phyloP scores from a whole-genome alignment of 805 yeast species.

The Saturnispora sanitii region DNA sequence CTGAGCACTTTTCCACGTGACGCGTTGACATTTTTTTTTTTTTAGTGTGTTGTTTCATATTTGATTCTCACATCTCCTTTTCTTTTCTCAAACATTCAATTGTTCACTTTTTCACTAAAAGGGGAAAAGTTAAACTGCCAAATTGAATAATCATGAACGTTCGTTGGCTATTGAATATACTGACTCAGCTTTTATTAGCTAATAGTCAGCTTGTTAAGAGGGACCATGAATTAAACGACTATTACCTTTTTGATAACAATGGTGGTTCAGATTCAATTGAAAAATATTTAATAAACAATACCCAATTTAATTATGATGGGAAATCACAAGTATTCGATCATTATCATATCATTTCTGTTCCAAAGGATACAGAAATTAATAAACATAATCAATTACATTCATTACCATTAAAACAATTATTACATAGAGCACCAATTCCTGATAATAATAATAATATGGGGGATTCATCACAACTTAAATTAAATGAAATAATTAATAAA shows the following conservation, averaged over 20 bases:
- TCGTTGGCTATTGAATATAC: slow-evolving; percentile 1
- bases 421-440: slow-evolving; percentile 50
- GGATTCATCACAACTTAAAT: slow-evolving; percentile 43
- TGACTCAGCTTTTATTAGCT: background rate
- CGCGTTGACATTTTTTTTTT: too few relatives aligned
- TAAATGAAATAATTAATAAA: slow-evolving; percentile 37
- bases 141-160: too few relatives aligned
- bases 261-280: background rate
- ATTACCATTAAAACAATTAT: slow-evolving; percentile 43
- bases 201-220: slow-evolving; percentile 16
- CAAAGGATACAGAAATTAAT: slow-evolving; percentile 34
- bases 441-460: slow-evolving; percentile 23
- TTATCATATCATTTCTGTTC: slow-evolving; percentile 48
- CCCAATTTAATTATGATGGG: slow-evolving; percentile 48
- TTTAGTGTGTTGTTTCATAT: too few relatives aligned
- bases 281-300: background rate
- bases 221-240: slow-evolving; percentile 43
- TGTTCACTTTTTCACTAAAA: too few relatives aligned
- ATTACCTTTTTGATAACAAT: slow-evolving; percentile 48
- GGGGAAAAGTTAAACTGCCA: too few relatives aligned
- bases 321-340: slow-evolving; percentile 49
- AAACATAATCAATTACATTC: slow-evolving; percentile 34
- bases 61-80: too few relatives aligned
- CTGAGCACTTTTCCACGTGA: background rate
- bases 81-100: too few relatives aligned